Evolutionary conservation across 1,284 basidiomycete species (phyloP).

Genomic region (Puccinia horiana): DNA sequence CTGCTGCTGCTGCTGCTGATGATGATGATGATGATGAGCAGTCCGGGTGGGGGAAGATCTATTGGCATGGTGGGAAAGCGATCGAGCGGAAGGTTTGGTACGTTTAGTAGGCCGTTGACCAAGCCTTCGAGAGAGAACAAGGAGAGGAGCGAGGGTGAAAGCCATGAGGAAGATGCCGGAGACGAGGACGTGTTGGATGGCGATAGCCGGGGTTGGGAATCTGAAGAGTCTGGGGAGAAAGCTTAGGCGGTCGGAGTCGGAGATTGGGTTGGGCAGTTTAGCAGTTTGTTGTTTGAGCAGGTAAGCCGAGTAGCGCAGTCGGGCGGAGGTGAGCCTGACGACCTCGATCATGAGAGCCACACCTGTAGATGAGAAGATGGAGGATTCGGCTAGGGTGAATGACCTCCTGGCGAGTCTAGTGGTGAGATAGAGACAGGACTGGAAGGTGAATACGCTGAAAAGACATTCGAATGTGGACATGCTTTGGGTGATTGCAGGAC

Average conservation of each 20-base stretch:
- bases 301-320: slow-evolving; percentile 28
- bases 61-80: background rate
- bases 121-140: slow-evolving; percentile 87
- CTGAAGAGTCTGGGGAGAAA: slow-evolving; percentile 68
- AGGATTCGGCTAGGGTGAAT: slow-evolving; percentile 92
- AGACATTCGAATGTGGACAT: slow-evolving; percentile 78
- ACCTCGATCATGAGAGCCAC: slow-evolving; percentile 80
- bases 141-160: slow-evolving; percentile 88
- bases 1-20: background rate
- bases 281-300: background rate
- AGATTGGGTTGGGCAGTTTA: background rate
- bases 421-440: slow-evolving; percentile 84
- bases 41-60: background rate
- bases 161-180: slow-evolving; percentile 88
- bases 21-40: background rate
- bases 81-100: background rate
- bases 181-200: slow-evolving; percentile 89
- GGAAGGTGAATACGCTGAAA: slow-evolving; percentile 78
- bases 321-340: slow-evolving; percentile 19
- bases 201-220: slow-evolving; percentile 84
- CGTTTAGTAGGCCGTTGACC: slow-evolving; percentile 87
- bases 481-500: slow-evolving; percentile 4
- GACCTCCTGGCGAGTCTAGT: slow-evolving; percentile 85
- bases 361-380: slow-evolving; percentile 81
- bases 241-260: background rate